Conservation (phyloP, 495 filamentous ascomycete species). For the Cairneyella variabilis region DNA sequence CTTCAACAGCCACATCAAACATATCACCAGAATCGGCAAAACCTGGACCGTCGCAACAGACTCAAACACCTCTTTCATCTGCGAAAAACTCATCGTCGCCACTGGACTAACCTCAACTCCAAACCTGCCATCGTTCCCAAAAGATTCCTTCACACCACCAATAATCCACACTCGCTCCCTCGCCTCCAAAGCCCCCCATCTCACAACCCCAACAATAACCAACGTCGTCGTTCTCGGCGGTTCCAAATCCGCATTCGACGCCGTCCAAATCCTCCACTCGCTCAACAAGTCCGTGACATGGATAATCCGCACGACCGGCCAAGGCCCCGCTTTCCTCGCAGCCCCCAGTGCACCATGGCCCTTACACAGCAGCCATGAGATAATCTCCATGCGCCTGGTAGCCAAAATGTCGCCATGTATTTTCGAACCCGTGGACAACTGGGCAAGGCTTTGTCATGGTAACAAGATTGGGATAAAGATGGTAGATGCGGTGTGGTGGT, state of each 20-base stretch:
- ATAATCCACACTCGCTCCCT: conserved; percentile 43
- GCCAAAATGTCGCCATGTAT: conserved; percentile 29
- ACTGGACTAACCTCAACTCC: conserved; percentile 40
- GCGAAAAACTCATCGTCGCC: conserved; percentile 41
- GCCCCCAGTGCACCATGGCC: conserved; percentile 15
- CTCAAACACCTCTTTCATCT: too few species aligned
- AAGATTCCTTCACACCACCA: conserved; percentile 22
- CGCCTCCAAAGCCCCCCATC: conserved; percentile 26
- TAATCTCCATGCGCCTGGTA: conserved; percentile 25
- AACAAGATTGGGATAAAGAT: conserved; percentile 16
- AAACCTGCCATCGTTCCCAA: conserved; percentile 33
- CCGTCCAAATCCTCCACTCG: conserved; percentile 34
- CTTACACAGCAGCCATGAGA: conserved; percentile 27
- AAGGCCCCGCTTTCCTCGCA: conserved; percentile 33
- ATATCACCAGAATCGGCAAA: too few species aligned
- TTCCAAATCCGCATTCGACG: conserved; percentile 44
- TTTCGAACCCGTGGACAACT: conserved; percentile 24
- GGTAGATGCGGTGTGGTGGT: conserved; percentile 16
- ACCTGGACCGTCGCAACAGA: too few species aligned
- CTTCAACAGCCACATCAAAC: not conserved
- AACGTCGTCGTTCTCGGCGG: conserved; percentile 40
- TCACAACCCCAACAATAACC: conserved; percentile 34
- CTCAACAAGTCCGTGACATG: conserved; percentile 45
- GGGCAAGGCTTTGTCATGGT: conserved; percentile 25
- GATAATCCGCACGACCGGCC: conserved; percentile 38